Percentiles rank a stretch among this genome's conserved stretches.
These are phyloP conservation scores for Colletotrichum nymphaeae DNA, from an alignment of 2,329 filamentous ascomycete species.

Conservation along the genomic window DNA sequence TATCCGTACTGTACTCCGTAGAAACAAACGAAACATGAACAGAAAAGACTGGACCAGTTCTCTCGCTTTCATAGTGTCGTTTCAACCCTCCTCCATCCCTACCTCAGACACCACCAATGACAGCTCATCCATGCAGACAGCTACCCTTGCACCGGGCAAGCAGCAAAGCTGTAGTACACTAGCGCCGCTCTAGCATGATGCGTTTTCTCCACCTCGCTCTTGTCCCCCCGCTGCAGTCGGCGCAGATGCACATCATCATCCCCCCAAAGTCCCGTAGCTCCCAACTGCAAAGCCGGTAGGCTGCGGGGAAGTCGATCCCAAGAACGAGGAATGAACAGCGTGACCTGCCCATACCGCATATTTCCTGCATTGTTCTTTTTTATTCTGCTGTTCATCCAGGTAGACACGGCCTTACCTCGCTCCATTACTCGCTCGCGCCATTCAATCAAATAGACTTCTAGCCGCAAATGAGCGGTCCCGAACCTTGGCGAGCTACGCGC, in stretches of 20 bases:
- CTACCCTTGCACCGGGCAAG: not conserved
- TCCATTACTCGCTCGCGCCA: constrained; percentile 31
- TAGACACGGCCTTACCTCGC: constrained; percentile 21
- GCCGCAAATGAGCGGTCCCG: constrained; percentile 1
- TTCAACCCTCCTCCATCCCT: not conserved
- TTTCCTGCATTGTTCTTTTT: not conserved
- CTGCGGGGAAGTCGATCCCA: constrained; percentile 16
- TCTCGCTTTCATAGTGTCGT: not conserved
- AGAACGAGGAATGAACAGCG: not conserved
- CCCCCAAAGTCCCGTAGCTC: not conserved
- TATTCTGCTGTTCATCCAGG: not conserved
- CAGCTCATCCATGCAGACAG: not conserved
- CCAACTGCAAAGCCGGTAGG: not conserved
- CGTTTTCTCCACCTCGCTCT: not conserved
- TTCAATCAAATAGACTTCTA: constrained; percentile 18
- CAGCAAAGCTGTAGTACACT: not conserved
- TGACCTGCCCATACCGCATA: not conserved
- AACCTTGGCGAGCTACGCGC: constrained; percentile 1
- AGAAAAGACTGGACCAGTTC: not conserved
- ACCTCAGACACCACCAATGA: constrained; percentile 9
- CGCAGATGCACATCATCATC: constrained; percentile 17
- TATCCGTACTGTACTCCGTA: too few species aligned
- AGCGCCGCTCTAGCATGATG: not conserved
- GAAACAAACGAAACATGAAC: not conserved
- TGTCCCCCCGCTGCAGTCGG: not conserved